Evolutionary conservation across 768 basidiomycete species (phyloP), one percentile per base, ranked within the genome.

Genomic region (Leucosporidium yakuticum): DNA sequence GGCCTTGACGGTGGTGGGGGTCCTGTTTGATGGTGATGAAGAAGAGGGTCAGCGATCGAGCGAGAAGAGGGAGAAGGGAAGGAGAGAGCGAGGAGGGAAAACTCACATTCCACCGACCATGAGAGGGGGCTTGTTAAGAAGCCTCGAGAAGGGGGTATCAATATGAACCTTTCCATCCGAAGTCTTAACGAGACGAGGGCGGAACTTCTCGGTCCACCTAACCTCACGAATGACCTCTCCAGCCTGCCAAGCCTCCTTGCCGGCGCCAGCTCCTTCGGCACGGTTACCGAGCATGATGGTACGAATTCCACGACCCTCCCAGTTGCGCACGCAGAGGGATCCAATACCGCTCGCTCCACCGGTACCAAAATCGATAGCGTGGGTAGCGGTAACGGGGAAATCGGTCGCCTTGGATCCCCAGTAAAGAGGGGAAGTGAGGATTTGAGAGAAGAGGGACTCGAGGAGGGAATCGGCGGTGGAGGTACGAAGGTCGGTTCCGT

Each of bases 291-390:
- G 84, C 71, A 95, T 86, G 71, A 98, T 84, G 59, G 94, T 86
- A 57, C 92, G 87, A 36, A 99, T 86, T 63, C 96, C 96, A 34
- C 91, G 87, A 20, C 96, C 96, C 74, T 96, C 92, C 55, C 94
- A 83, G 79, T 93, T 94, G 74, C 88, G 86, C 6, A 88, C 87
- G 53, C 93, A 94, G 64, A 97, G 83, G 62, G 88, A 87, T 51
- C 95, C 95, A 72, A 97, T 94, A 19, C 96, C 95, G 76, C 88
- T 91, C 64, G 90, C 77, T 20, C 95, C 94, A 69, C 96, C 95
- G 2, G 96, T 91, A 62, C 96, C 96, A 75, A 99, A 98, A 79
- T 99, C 96, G 70, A 98, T 81, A 4, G 91, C 88, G 78, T 99
- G 96, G 6, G 94, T 98, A 0, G 93, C 91, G 14, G 87, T 84